Base-by-base conservation (phyloP, 129 eudicot species). In the Glebionis coronaria region DNA sequence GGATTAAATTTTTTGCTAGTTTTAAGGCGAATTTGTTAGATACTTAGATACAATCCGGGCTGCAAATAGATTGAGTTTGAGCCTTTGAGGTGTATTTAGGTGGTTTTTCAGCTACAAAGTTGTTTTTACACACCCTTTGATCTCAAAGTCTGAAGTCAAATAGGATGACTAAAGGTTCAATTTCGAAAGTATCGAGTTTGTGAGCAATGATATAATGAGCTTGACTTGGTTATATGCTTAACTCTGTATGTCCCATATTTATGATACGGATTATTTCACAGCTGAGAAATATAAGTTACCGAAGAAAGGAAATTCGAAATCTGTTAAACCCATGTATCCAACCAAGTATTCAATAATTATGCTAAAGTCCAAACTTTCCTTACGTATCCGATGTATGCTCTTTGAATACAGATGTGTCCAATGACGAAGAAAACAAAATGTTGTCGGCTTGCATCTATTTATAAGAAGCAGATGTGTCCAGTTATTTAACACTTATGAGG, bases 31-130 rank as follows among this genome's bases (percentile, higher is more conserved):
- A 19, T 57, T 58, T 47, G 9, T 29, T 18, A 23, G 9, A n/a
- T 64, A 52, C 29, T 29, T 56, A 25, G 44, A 19, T 15, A 60
- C 9, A 49, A 35, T 35, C 42, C 2, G 42, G 60, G 61, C 20
- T 73, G 57, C 73, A 65, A 70, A 44, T 53, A 42, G 49, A 23
- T 42, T 40, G 58, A 57, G 29, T 55, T 29, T 65, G n/a, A n/a
- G n/a, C n/a, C n/a, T n/a, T n/a, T n/a, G 23, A 46, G 56, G 56
- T 63, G 20, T 1, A 49, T 12, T 20, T 3, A 28, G 4, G 50
- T 56, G 51, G 31, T 66, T 44, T 31, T 56, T 29, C 4, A 56
- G 40, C 31, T 57, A 44, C 68, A 66, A 66, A 29, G 53, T 11
- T 67, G 73, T 40, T 63, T 45, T 40, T 51, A 49, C 13, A 49